phyloP scores from a whole-genome alignment of 805 yeast species.

The Lipomyces sp. region DNA sequence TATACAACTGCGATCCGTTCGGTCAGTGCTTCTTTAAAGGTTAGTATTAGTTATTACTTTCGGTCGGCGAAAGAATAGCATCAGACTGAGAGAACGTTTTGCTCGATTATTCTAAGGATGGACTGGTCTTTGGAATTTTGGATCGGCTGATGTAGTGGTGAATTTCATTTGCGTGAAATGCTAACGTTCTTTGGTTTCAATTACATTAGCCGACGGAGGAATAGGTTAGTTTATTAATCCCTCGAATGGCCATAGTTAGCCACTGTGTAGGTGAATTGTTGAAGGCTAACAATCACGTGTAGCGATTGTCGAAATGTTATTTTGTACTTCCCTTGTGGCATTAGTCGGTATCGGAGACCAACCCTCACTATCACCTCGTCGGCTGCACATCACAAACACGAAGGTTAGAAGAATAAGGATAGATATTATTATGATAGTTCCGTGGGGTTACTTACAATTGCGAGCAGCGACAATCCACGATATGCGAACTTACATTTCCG shows the following conservation, averaged over 20 bases:
- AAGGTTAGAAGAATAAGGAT: constrained; percentile 47
- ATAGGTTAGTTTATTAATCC: constrained; percentile 41
- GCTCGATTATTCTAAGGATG: not conserved
- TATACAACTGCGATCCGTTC: constrained; percentile 87
- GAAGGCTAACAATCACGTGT: not conserved
- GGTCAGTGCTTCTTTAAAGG: constrained; percentile 64
- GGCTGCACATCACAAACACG: constrained; percentile 81
- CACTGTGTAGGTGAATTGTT: not conserved
- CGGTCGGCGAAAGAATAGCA: not conserved
- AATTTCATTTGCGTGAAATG: constrained; percentile 2
- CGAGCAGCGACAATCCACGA: constrained; percentile 60
- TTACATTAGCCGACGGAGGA: constrained; percentile 46
- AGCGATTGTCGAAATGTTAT: constrained; percentile 81
- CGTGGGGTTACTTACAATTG: not conserved
- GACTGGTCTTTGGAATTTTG: not conserved
- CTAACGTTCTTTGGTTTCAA: constrained; percentile 10
- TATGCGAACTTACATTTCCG: constrained; percentile 89
- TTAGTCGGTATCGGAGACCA: constrained; percentile 78
- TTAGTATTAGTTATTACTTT: constrained; percentile 31
- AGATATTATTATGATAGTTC: not conserved
- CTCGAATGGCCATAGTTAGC: not conserved
- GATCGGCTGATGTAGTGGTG: not conserved
- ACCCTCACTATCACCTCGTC: constrained; percentile 68
- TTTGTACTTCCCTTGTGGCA: constrained; percentile 84
- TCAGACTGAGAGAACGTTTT: not conserved